Evolutionary conservation across 2,329 filamentous ascomycete species (phyloP), one percentile per base, ranked within the genome.

Genomic region (Orbilia blumenaviensis): DNA sequence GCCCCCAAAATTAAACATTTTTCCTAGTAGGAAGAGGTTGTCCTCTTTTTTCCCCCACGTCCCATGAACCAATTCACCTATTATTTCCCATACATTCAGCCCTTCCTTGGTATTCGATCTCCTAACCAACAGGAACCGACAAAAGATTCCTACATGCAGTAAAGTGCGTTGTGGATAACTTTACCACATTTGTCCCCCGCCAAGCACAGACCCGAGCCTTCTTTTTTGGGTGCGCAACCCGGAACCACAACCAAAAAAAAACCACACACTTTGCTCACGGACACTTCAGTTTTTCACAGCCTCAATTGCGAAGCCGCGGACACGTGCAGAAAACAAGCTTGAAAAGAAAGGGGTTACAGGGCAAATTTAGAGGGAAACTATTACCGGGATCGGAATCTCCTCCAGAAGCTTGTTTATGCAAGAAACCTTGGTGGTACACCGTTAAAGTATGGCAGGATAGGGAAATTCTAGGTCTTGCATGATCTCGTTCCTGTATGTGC

Each of bases 141-240:
- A 38, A 64, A 72, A 60, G 27, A 54, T 66, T 66, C 18, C 60
- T 52, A 12, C 12, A 72, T 58, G 18, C 6, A 42, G 67, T 52
- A 58, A 66, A 42, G 58, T 60, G 58, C 38, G 58, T 72, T 72
- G 67, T 44, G 67, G 67, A 66, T 58, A 66, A 48, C 36, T 72
- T 54, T 72, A 64, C 67, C 67, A 72, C 67, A 58, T 72, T 60
- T 48, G 67, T 48, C 52, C 36, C n/a, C 34, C 29, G 48, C 63
- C 63, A 58, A 67, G 63, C 32, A 7, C 21, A 27, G 38, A 9
- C 7, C 23, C 6, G 10, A 12, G n/a, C 18, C 16, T 6, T 9
- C 32, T 23, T 52, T 12, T n/a, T n/a, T n/a, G n/a, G n/a, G n/a
- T 10, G 25, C 16, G 58, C 21, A 44, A 44, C 23, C 42, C 7